Evolutionary conservation across 2,329 filamentous ascomycete species (phyloP), one percentile per base, ranked within the genome.

Genomic region (Rhinocladiella mackenziei): DNA sequence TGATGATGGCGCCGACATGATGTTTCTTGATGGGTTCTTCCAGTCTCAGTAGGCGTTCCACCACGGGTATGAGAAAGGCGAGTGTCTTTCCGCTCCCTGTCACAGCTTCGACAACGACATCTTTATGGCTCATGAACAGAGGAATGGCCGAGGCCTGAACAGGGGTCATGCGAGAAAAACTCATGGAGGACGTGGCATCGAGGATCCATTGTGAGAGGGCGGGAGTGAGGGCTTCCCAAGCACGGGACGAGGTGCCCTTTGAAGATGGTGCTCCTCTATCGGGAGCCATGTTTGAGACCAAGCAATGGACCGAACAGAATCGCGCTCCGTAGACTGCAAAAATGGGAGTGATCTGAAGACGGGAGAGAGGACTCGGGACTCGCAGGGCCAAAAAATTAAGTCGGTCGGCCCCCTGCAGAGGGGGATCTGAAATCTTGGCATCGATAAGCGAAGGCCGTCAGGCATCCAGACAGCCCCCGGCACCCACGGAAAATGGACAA

Each of bases 111-210:
- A 95, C 89, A 1, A 95, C 89, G 3, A 94, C 86, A 65, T 95
- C 89, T 60, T 94, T 94, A 63, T 94, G 86, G 39, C 81, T 83
- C 68, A 89, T 82, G 62, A 95, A 92, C 39, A 95, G 77, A 9
- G 89, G 88, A 55, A 96, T 84, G 3, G 87, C 84, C 47, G 88
- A 91, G 32, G 89, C 87, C 68, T 97, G 91, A n/a, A 96, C 89
- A 1, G 91, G 91, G 3, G 89, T 96, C 76, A 92, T 89, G 63
- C 84, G 83, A 52, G 75, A 71, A 65, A 95, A 95, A 49, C 88
- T 87, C 83, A 92, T 91, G 53, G 82, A 80, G 37, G 81, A 75
- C 36, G 94, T 81, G 47, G 88, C 89, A 55, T 94, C 86, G 41
- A 92, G 72, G 44, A 92, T 80, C 88, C 89, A 97, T 78, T 83